These are phyloP conservation scores for Xerocomus minutiporus DNA, from an alignment of 1,284 basidiomycete species.

Conservation along the genomic window DNA sequence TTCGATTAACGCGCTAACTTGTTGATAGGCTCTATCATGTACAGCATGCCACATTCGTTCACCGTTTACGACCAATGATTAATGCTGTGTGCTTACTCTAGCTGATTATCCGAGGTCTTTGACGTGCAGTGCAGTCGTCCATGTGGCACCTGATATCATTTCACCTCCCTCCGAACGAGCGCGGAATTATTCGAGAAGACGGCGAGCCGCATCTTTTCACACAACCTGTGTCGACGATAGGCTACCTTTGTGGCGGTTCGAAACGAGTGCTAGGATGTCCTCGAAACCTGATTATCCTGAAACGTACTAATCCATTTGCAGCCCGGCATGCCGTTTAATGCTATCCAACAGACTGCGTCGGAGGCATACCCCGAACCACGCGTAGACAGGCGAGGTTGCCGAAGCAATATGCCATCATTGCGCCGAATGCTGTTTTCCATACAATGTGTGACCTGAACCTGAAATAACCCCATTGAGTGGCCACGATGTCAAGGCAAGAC, in stretches of 20 bases:
- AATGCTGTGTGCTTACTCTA: constrained; percentile 9
- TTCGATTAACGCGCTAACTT: constrained; percentile 12
- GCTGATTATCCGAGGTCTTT: constrained; percentile 4
- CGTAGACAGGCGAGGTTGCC: background rate
- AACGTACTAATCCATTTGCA: background rate
- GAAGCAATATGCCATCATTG: background rate
- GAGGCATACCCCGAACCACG: background rate
- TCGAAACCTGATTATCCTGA: background rate
- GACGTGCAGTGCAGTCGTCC: background rate
- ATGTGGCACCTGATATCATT: background rate
- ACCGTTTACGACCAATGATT: constrained; percentile 3
- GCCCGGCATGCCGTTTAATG: background rate
- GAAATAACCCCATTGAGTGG: constrained; percentile 5
- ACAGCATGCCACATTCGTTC: constrained; percentile 6
- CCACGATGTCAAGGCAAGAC: constrained; percentile 4
- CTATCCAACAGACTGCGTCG: background rate
- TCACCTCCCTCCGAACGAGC: background rate
- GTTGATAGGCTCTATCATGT: constrained; percentile 2
- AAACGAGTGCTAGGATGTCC: constrained; percentile 7
- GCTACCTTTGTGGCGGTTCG: constrained; percentile 7
- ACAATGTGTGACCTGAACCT: background rate
- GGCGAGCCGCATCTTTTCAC: background rate
- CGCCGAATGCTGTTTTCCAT: background rate
- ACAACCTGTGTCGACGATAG: background rate
- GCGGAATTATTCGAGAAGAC: background rate